Conservation (phyloP, 345 rosid genomes). For the Gossypium raimondii region DNA sequence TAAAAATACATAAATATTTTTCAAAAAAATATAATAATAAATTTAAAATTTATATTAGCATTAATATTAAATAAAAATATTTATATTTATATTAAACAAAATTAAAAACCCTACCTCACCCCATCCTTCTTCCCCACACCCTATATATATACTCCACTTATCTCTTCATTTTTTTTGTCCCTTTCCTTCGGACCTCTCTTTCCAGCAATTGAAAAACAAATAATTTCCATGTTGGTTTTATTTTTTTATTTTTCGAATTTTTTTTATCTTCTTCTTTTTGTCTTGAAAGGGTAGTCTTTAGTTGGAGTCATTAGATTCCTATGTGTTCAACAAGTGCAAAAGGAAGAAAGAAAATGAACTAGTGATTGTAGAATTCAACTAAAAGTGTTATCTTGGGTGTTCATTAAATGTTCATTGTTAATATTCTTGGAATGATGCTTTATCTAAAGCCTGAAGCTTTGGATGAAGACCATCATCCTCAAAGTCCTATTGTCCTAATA, state of each 20-base stretch:
- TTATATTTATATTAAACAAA: no score
- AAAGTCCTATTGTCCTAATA: slow-evolving; percentile 6
- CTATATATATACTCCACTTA: not conserved
- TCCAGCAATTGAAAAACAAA: not conserved
- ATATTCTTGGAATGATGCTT: slow-evolving; percentile 33
- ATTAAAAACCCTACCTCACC: no score
- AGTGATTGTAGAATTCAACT: not conserved
- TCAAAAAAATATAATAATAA: no score
- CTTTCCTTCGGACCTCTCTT: not conserved
- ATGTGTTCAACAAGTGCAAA: not conserved
- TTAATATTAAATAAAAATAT: no score
- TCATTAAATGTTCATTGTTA: not conserved
- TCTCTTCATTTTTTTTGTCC: not conserved
- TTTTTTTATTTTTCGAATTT: no score
- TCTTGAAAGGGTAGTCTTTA: not conserved
- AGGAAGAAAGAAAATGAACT: not conserved
- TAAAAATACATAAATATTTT: no score
- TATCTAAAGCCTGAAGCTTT: slow-evolving; percentile 55
- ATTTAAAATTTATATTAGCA: no score
- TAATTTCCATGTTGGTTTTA: not conserved
- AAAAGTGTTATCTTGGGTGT: not conserved
- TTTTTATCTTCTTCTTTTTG: not conserved
- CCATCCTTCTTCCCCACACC: no score
- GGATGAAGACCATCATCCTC: slow-evolving; percentile 36
- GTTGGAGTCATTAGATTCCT: not conserved